Evolutionary conservation across 352 stramenopile genomes (phyloP), one percentile per base, ranked within the genome.

Genomic region (Halophytophthora polymorphica): DNA sequence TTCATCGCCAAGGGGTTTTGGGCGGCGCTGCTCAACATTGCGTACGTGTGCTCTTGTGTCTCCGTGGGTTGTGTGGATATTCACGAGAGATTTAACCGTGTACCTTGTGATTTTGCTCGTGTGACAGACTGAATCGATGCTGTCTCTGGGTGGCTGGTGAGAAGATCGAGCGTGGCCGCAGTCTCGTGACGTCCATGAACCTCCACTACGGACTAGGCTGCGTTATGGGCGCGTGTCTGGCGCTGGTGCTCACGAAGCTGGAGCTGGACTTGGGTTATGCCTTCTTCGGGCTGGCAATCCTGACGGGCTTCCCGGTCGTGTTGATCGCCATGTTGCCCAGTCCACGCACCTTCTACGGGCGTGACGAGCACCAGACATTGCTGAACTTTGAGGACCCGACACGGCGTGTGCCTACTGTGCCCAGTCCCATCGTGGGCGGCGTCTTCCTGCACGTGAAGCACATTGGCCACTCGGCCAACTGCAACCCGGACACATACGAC

Each of bases 391-490:
- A 91, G 46, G 82, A 93, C 44, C 79, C 79, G 28, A 86, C 77
- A 35, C 74, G 75, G 1, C 71, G 75, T 42, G 80, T 93, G 38
- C 80, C 82, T n/a, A 88, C 82, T 0, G 79, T 90, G 7, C 82
- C 82, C 5, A 89, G 77, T 44, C 82, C 82, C 14, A 90, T 93
- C 55, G 73, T 88, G 2, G 82, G 82, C 13, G 80, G 79, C n/a
- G 82, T 93, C 18, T 90, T 93, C 21, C 65, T 93, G 46, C 82
- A 90, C 46, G 77, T 83, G 14, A 82, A 87, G 50, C 77, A 93
- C 58, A 78, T 87, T 39, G 76, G 66, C 6, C 70, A 69, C 31
- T 82, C 75, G 3, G 79, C 83, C 31, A 89, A 89, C 49, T 83
- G 72, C 52, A 90, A 90, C 45, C 78, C 82, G 10, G 82, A 93